Percentiles rank a stretch among this genome's conserved stretches.
Conservation (phyloP, 805 yeast genomes). For the Starmerella stigmatis region DNA sequence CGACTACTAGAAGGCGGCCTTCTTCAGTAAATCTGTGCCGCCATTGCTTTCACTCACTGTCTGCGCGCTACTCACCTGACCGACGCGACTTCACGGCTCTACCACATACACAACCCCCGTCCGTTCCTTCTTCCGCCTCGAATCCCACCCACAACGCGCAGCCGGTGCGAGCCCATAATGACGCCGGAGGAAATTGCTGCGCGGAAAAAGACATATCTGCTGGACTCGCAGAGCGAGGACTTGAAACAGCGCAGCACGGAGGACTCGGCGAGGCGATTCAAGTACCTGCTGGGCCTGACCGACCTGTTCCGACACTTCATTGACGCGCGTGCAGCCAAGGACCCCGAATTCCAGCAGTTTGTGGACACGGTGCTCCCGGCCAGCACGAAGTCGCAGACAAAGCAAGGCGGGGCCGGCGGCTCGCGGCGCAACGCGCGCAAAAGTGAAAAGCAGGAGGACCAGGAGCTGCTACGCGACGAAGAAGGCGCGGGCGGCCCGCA, state of each 20-base stretch:
- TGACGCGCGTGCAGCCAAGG: constrained; percentile 68
- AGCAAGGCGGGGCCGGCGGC: constrained; percentile 19
- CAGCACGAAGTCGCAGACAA: constrained; percentile 17
- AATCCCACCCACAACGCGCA: too few relatives aligned
- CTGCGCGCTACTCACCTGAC: constrained; percentile 3
- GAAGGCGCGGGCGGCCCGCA: constrained; percentile 44
- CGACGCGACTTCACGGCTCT: neutral
- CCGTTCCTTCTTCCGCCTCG: too few relatives aligned
- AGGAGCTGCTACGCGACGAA: constrained; percentile 77
- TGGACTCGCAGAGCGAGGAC: constrained; percentile 25
- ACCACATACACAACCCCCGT: neutral
- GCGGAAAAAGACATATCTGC: constrained; percentile 27
- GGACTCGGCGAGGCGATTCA: constrained; percentile 69
- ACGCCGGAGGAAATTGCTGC: constrained; percentile 20
- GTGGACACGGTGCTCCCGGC: constrained; percentile 26
- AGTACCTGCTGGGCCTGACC: constrained; percentile 68
- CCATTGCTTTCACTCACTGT: too few relatives aligned
- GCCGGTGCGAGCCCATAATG: too few relatives aligned
- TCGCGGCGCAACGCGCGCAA: constrained; percentile 54
- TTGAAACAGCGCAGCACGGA: constrained; percentile 32
- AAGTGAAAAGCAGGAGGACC: constrained; percentile 92
- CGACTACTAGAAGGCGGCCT: too few relatives aligned
- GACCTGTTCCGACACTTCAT: constrained; percentile 83
- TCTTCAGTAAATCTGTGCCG: too few relatives aligned
- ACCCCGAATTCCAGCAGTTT: constrained; percentile 43